Evolutionary conservation across 129 eudicot genomes (phyloP).

Genomic region (sunflower (Helianthus annuus)): DNA sequence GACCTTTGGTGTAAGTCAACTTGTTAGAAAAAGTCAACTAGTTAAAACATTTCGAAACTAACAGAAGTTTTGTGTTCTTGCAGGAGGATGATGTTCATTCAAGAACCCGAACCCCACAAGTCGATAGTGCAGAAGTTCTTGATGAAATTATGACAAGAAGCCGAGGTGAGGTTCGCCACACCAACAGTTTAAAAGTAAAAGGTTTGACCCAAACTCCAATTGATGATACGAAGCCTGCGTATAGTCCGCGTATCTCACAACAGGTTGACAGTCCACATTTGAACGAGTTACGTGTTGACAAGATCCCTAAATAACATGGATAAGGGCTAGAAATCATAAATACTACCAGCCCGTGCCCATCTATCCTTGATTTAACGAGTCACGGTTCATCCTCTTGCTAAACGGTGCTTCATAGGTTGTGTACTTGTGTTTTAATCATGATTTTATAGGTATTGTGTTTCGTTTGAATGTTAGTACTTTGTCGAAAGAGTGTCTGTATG

Average conservation of each 20-base stretch:
- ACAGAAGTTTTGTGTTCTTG: slow-evolving; percentile 10
- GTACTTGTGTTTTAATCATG: slow-evolving; percentile 27
- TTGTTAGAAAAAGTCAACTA: slow-evolving; percentile 10
- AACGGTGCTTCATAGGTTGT: slow-evolving; percentile 48
- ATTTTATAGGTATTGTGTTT: slow-evolving; percentile 27
- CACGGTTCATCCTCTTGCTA: slow-evolving; percentile 53
- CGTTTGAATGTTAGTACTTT: slow-evolving; percentile 10
- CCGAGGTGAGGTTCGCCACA: slow-evolving; percentile 80
- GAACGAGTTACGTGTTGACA: slow-evolving; percentile 38
- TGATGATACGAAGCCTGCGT: slow-evolving; percentile 46
- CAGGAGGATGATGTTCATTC: slow-evolving; percentile 59
- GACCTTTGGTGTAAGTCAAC: slow-evolving; percentile 65
- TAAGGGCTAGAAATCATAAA: slow-evolving; percentile 48
- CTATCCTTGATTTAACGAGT: slow-evolving; percentile 49
- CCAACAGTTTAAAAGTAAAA: slow-evolving; percentile 58
- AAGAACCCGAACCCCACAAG: slow-evolving; percentile 34
- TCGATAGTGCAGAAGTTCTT: slow-evolving; percentile 70
- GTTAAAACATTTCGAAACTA: slow-evolving; percentile 7
- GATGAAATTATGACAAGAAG: slow-evolving; percentile 87
- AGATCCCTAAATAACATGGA: slow-evolving; percentile 46
- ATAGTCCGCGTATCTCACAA: slow-evolving; percentile 56
- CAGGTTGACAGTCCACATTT: slow-evolving; percentile 55
- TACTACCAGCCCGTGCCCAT: slow-evolving; percentile 56
- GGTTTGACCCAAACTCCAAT: slow-evolving; percentile 56
- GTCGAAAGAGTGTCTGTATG: slow-evolving; percentile 30